These are phyloP conservation scores for Cucurbita maxima DNA, from an alignment of 306 rosid species.

Conservation along the genomic window DNA sequence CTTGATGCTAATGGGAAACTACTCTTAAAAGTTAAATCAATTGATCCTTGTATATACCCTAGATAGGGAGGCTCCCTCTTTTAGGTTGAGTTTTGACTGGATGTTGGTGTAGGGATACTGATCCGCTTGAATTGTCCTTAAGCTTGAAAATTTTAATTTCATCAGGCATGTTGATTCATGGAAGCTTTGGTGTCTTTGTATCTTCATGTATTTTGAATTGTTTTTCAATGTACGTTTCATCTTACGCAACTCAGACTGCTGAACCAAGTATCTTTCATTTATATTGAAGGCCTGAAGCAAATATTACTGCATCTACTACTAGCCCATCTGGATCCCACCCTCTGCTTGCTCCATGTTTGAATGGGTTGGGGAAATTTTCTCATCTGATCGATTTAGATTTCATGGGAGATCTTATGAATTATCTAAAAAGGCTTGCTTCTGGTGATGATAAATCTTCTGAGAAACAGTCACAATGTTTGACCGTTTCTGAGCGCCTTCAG, in stretches of 20 bases:
- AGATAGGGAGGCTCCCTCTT: neutral
- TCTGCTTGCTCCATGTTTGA: constrained; percentile 70
- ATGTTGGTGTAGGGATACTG: neutral
- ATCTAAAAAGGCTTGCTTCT: constrained; percentile 63
- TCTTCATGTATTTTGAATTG: neutral
- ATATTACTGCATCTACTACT: constrained; percentile 17
- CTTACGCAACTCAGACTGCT: constrained; percentile 10
- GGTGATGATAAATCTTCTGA: constrained; percentile 28
- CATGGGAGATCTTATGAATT: constrained; percentile 73
- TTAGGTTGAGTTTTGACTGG: neutral
- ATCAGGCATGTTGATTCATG: neutral
- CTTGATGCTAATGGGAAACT: too few relatives aligned
- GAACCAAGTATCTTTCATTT: constrained; percentile 16
- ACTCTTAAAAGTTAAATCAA: neutral
- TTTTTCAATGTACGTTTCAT: neutral
- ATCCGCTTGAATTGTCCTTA: neutral
- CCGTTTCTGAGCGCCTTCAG: constrained; percentile 72
- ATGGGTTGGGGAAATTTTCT: constrained; percentile 83
- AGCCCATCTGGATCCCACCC: constrained; percentile 38
- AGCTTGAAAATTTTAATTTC: neutral
- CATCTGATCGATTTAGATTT: constrained; percentile 86
- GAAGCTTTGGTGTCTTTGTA: neutral
- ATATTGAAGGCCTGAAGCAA: constrained; percentile 46
- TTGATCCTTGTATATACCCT: neutral
- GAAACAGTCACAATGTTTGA: constrained; percentile 35